Percentiles rank a stretch among this genome's conserved stretches.
Evolutionary conservation across 371 early-diverging fungal genomes (phyloP).

Genomic region (Mucor sp.): DNA sequence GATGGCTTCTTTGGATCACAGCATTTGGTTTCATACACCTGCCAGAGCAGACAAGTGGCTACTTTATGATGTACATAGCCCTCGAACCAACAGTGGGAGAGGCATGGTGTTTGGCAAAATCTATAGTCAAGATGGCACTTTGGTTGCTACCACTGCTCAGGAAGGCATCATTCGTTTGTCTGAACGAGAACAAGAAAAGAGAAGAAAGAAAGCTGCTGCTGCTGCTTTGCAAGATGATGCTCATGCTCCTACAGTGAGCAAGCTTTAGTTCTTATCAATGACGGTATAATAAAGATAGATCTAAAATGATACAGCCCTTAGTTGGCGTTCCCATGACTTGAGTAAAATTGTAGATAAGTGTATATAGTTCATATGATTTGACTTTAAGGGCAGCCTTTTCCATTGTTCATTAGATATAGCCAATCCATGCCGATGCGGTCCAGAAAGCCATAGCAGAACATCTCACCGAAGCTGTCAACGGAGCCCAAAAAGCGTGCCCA

Average conservation of each 20-base stretch:
- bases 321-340: too few relatives aligned
- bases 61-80: slow-evolving; percentile 73
- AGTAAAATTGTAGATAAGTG: too few relatives aligned
- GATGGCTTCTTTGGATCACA: slow-evolving; percentile 85
- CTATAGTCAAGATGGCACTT: slow-evolving; percentile 74
- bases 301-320: neutral
- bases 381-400: too few relatives aligned
- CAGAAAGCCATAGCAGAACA: too few relatives aligned
- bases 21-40: slow-evolving; percentile 90
- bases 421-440: too few relatives aligned
- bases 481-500: too few relatives aligned
- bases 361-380: too few relatives aligned
- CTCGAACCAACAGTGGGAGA: slow-evolving; percentile 70
- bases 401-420: too few relatives aligned
- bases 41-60: slow-evolving; percentile 88
- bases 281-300: neutral
- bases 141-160: slow-evolving; percentile 76
- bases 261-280: neutral
- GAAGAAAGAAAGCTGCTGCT: neutral
- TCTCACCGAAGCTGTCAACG: too few relatives aligned
- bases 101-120: slow-evolving; percentile 81
- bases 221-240: neutral
- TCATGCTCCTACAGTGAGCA: neutral
- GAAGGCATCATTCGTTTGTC: slow-evolving; percentile 67
- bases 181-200: slow-evolving; percentile 10